These are phyloP conservation scores for Cystobasidium tubakii DNA, from an alignment of 768 basidiomycete genomes.

Conservation along the genomic window DNA sequence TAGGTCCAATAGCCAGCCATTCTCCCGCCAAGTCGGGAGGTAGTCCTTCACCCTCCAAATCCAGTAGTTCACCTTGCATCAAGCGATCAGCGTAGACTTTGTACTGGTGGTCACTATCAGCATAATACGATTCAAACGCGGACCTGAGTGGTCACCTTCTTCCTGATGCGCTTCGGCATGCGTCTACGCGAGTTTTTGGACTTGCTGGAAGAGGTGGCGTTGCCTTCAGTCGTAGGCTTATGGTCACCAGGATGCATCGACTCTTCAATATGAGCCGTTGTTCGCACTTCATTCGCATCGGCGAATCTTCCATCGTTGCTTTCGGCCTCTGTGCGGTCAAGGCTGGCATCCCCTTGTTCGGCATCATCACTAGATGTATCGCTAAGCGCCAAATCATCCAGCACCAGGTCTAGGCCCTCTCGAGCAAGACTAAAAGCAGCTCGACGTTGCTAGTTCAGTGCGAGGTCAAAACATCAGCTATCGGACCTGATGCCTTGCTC, in stretches of 20 bases:
- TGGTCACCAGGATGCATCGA: background rate
- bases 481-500: background rate
- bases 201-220: background rate
- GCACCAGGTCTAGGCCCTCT: conserved; percentile 9
- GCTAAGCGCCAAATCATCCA: conserved; percentile 6
- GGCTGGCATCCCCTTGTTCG: background rate
- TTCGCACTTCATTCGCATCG: background rate
- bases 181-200: background rate
- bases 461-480: background rate
- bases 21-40: conserved; percentile 21
- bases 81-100: conserved; percentile 22
- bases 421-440: conserved; percentile 21
- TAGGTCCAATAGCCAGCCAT: conserved; percentile 15
- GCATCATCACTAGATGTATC: background rate
- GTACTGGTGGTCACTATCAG: background rate
- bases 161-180: conserved; percentile 30
- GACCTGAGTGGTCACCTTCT: conserved; percentile 5
- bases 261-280: background rate
- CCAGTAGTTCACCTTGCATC: conserved; percentile 34
- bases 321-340: background rate
- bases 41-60: conserved; percentile 28
- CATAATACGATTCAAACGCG: background rate
- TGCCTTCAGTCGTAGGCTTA: background rate
- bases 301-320: background rate
- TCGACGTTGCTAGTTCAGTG: background rate